Evolutionary conservation across 768 basidiomycete species (phyloP).

Genomic region (Suillus discolor): DNA sequence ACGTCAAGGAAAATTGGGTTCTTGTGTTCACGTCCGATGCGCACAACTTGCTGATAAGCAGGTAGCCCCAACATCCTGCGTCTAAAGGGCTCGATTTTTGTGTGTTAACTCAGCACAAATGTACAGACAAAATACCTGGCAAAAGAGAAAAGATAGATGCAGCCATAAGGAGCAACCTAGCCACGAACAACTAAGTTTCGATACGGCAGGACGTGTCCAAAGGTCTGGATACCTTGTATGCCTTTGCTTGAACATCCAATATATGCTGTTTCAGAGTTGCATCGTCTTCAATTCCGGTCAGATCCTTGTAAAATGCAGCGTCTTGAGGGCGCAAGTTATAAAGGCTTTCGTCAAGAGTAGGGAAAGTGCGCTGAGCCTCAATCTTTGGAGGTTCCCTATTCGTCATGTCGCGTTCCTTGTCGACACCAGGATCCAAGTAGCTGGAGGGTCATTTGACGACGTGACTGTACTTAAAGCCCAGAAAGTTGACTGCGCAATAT

Average conservation of each 20-base stretch:
- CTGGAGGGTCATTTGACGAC: neutral
- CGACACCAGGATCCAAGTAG: neutral
- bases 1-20: slow-evolving; percentile 42
- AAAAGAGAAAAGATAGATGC: neutral
- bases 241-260: slow-evolving; percentile 27
- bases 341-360: slow-evolving; percentile 8
- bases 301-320: slow-evolving; percentile 22
- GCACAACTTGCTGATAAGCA: slow-evolving; percentile 25
- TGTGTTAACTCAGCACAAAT: neutral
- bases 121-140: neutral
- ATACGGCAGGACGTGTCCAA: neutral
- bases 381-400: neutral
- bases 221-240: slow-evolving; percentile 21
- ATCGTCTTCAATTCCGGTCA: slow-evolving; percentile 30
- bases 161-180: slow-evolving; percentile 16
- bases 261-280: slow-evolving; percentile 27
- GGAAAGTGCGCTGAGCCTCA: neutral
- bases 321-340: slow-evolving; percentile 4
- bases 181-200: neutral
- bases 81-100: neutral
- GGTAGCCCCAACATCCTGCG: neutral
- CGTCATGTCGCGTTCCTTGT: neutral
- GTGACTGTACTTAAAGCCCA: neutral
- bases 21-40: slow-evolving; percentile 32
- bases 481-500: neutral